Percentiles rank a stretch among this genome's conserved stretches.
These are phyloP conservation scores for Leccinum variicolor DNA, from an alignment of 768 basidiomycete genomes.

Conservation along the genomic window DNA sequence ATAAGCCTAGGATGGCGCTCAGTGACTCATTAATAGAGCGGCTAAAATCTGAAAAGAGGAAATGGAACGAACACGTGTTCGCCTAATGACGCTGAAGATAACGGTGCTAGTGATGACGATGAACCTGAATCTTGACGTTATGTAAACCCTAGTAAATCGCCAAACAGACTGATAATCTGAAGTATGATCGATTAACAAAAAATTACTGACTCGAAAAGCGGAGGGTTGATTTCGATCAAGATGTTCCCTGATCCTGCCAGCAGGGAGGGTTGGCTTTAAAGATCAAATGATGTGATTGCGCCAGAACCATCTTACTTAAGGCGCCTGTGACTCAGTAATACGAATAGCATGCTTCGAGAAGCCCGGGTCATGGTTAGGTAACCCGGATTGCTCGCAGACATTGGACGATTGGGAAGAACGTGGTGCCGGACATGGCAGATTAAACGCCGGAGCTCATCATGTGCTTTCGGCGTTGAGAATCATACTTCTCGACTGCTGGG, in stretches of 20 bases:
- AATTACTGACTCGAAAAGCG: neutral
- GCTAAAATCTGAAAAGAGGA: conserved; percentile 4
- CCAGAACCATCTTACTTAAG: too few species aligned
- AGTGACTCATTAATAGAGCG: conserved; percentile 1
- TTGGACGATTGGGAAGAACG: neutral
- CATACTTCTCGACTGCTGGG: too few species aligned
- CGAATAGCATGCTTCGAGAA: neutral
- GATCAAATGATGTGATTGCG: neutral
- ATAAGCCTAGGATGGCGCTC: conserved; percentile 9
- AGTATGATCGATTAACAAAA: too few species aligned
- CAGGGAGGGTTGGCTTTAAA: neutral
- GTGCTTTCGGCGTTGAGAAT: neutral
- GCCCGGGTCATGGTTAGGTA: neutral
- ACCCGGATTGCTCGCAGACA: neutral
- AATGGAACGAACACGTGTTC: conserved; percentile 8
- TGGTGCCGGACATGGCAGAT: neutral
- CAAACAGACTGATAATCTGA: too few species aligned
- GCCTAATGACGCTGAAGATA: conserved; percentile 15
- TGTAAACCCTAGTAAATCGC: neutral
- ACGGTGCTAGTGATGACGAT: neutral
- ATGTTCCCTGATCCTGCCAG: too few species aligned
- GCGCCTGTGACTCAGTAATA: too few species aligned
- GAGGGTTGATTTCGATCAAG: neutral
- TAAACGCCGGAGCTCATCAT: neutral
- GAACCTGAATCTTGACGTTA: too few species aligned